These are phyloP conservation scores for Penicillium roqueforti DNA, from an alignment of 495 filamentous ascomycete species.

Conservation along the genomic window DNA sequence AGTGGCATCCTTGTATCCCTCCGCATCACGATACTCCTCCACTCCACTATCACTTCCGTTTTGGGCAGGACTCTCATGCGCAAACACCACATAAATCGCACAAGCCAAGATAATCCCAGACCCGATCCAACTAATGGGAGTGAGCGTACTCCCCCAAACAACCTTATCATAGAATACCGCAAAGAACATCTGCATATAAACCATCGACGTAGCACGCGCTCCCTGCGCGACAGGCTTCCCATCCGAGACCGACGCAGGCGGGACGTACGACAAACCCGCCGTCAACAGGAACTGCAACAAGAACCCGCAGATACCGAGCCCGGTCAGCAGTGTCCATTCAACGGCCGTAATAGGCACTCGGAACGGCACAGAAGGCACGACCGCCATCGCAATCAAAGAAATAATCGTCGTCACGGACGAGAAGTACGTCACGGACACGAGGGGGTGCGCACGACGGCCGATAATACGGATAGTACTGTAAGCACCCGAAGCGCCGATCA, in stretches of 20 bases:
- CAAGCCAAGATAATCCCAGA: conserved; percentile 75
- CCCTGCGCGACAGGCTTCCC: conserved; percentile 33
- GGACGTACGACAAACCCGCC: conserved; percentile 66
- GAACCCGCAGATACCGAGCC: conserved; percentile 73
- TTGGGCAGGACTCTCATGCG: conserved; percentile 30
- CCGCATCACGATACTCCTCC: conserved; percentile 5
- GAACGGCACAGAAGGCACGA: conserved; percentile 56
- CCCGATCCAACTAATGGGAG: conserved; percentile 62
- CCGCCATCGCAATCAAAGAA: conserved; percentile 53
- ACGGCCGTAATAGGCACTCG: conserved; percentile 54
- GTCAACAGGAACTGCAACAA: conserved; percentile 87
- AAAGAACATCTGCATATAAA: conserved; percentile 91
- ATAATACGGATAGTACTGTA: conserved; percentile 83
- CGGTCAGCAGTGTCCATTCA: conserved; percentile 69
- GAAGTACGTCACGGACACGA: conserved; percentile 88
- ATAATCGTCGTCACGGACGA: conserved; percentile 65
- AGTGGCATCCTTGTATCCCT: conserved; percentile 9
- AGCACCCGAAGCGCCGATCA: conserved; percentile 72
- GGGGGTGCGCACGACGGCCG: conserved; percentile 74
- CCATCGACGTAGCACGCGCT: conserved; percentile 79
- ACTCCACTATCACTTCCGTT: neutral
- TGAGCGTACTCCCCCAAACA: conserved; percentile 69
- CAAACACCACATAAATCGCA: conserved; percentile 72
- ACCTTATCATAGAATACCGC: conserved; percentile 77
- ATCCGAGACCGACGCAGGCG: conserved; percentile 23